Conservation (phyloP, 1,284 basidiomycete species). For the Puccinia novopanici region DNA sequence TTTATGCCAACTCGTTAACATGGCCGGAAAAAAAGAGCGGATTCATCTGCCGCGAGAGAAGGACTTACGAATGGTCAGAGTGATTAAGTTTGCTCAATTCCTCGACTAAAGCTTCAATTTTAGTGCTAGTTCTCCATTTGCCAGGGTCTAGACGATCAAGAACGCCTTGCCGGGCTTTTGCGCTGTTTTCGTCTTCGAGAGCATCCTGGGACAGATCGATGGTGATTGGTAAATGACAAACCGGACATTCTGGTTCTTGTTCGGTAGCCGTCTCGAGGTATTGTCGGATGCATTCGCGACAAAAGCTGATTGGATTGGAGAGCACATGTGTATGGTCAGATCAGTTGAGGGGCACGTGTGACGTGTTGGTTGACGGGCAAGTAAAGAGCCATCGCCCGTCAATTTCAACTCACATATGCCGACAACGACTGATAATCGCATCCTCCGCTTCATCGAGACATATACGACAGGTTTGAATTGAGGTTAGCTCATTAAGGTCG, state of each 20-base stretch:
- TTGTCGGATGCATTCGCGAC: conserved; percentile 85
- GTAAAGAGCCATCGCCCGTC: background rate
- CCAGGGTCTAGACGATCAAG: conserved; percentile 84
- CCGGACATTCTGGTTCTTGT: conserved; percentile 82
- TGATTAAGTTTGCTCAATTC: conserved; percentile 49
- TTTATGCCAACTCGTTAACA: background rate
- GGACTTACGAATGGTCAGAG: conserved; percentile 48
- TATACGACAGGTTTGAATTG: conserved; percentile 70
- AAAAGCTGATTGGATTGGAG: conserved; percentile 31
- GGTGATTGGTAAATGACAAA: conserved; percentile 88
- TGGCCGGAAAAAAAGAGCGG: background rate
- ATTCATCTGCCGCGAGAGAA: too few species aligned
- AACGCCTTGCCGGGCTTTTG: conserved; percentile 80
- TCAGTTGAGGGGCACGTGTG: background rate
- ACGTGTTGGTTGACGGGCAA: background rate
- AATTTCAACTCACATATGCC: conserved; percentile 69
- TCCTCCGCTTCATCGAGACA: conserved; percentile 97
- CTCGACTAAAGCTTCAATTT: conserved; percentile 81
- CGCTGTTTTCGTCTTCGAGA: conserved; percentile 66
- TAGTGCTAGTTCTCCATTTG: conserved; percentile 89
- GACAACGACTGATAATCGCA: conserved; percentile 83
- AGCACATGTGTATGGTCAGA: background rate
- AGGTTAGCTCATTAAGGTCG: conserved; percentile 64
- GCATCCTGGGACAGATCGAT: conserved; percentile 94
- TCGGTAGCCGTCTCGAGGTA: conserved; percentile 81